Evolutionary conservation across 306 rosid genomes (phyloP).

Genomic region (Prunus mongolica): DNA sequence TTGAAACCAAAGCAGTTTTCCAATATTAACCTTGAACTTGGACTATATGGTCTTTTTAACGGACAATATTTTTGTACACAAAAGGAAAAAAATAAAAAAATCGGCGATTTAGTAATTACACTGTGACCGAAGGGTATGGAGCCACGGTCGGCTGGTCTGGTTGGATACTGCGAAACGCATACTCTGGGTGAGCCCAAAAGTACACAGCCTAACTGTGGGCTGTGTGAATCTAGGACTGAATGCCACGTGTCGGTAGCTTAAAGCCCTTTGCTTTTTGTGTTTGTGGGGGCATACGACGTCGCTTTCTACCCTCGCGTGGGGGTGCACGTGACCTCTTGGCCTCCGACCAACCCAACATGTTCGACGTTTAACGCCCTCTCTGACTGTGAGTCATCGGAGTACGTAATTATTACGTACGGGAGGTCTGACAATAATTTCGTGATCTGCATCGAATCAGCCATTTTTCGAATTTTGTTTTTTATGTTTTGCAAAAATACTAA

Average conservation of each 20-base stretch:
- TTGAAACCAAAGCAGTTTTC: background rate
- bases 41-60: too few species aligned
- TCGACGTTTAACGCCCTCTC: slow-evolving; percentile 22
- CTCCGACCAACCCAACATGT: slow-evolving; percentile 35
- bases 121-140: background rate
- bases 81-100: background rate
- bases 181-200: background rate
- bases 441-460: background rate
- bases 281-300: background rate
- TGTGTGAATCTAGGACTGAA: background rate
- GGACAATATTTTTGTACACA: background rate
- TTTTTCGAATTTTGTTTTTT: background rate
- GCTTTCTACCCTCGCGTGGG: background rate
- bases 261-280: background rate
- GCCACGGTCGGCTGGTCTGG: slow-evolving; percentile 27
- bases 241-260: slow-evolving; percentile 14
- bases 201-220: background rate
- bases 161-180: slow-evolving; percentile 32
- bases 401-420: background rate
- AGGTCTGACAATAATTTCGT: slow-evolving; percentile 1
- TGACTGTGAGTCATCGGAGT: slow-evolving; percentile 2
- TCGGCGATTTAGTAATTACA: background rate
- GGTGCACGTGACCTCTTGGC: slow-evolving; percentile 24
- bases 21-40: background rate
- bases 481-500: background rate